Conservation (phyloP, 495 filamentous ascomycete genomes). For the Xylaria grammica region DNA sequence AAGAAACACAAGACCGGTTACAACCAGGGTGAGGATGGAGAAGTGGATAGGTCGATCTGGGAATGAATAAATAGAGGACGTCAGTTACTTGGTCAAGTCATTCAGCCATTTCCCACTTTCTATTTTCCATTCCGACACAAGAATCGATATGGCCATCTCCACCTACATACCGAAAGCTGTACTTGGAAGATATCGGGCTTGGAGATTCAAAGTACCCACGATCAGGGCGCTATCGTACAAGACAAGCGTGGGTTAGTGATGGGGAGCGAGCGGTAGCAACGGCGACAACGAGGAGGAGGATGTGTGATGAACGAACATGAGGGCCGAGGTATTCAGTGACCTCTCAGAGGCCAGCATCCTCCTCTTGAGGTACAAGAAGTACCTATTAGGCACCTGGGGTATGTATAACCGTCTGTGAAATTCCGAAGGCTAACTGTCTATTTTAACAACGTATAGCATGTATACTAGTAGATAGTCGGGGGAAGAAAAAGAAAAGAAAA, state of each 20-base stretch:
- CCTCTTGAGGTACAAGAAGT: neutral
- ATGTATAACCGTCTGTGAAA: too few relatives aligned
- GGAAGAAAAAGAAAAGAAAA: too few relatives aligned
- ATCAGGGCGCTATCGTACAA: neutral
- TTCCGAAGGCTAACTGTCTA: too few relatives aligned
- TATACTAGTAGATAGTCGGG: too few relatives aligned
- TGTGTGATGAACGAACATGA: constrained; percentile 2
- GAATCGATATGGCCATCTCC: neutral
- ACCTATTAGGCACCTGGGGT: too few relatives aligned
- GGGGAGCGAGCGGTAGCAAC: neutral
- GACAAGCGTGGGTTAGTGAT: neutral
- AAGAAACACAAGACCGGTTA: constrained; percentile 28
- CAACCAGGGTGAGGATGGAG: constrained; percentile 29
- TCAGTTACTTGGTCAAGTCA: neutral
- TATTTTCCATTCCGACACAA: too few relatives aligned
- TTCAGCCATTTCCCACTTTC: neutral
- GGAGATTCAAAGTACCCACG: neutral
- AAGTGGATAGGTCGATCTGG: constrained; percentile 36
- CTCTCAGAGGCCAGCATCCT: constrained; percentile 3
- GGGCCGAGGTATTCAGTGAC: neutral
- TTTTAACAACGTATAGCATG: too few relatives aligned
- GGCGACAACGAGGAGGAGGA: neutral
- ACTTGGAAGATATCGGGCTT: constrained; percentile 1
- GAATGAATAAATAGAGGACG: neutral
- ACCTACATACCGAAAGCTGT: constrained; percentile 15